Conservation (phyloP, 805 yeast species). For the Lipomyces kockii region DNA sequence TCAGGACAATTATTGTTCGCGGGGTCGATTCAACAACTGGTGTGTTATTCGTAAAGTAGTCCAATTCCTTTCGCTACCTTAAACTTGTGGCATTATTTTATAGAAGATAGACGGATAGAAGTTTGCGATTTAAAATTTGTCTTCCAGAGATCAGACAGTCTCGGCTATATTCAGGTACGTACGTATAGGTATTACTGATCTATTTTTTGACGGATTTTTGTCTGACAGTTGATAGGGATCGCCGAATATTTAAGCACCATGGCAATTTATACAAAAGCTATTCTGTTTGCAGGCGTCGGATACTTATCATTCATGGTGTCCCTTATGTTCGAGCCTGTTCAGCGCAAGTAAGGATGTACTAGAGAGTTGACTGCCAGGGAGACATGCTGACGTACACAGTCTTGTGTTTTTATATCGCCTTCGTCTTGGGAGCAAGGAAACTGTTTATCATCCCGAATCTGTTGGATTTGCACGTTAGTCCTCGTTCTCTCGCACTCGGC, state of each 20-base stretch:
- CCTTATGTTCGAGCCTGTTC: conserved; percentile 24
- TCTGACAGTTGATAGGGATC: not conserved
- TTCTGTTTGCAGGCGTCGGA: not conserved
- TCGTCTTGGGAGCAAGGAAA: conserved; percentile 15
- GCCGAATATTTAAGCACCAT: not conserved
- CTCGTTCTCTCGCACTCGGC: not conserved
- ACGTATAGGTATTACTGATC: not conserved
- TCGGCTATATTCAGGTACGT: not conserved
- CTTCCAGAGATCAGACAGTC: not conserved
- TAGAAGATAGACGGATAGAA: not conserved
- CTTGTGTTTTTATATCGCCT: conserved; percentile 20
- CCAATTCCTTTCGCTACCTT: not conserved
- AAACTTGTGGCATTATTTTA: not conserved
- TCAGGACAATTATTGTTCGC: no score
- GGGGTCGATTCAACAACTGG: not conserved
- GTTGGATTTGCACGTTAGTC: conserved; percentile 31
- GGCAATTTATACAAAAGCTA: not conserved
- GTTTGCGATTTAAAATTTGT: not conserved
- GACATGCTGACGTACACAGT: conserved; percentile 12
- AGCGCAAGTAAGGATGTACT: conserved; percentile 18
- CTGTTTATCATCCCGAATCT: conserved; percentile 26
- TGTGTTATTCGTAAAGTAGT: not conserved
- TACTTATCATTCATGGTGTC: conserved; percentile 13
- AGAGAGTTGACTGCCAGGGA: not conserved
- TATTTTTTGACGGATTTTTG: not conserved